Conservation (phyloP, 2,329 filamentous ascomycete genomes). For the Alternaria sp. region DNA sequence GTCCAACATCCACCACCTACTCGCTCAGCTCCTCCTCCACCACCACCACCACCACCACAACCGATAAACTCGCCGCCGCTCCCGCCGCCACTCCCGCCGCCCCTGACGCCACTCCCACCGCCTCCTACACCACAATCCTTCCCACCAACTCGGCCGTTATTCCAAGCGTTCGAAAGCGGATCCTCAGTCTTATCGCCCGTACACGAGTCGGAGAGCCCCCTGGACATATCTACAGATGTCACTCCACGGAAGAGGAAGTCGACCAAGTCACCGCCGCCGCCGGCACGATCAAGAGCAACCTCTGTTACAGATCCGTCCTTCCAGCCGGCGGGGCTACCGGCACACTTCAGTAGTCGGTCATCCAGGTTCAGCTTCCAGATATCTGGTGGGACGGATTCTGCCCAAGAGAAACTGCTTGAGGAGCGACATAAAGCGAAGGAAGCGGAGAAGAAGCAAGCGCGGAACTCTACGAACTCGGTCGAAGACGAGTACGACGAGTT, state of each 20-base stretch:
- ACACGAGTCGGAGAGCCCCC: slow-evolving; percentile 43
- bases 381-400: slow-evolving; percentile 72
- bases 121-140: slow-evolving; percentile 19
- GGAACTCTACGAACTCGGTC: slow-evolving; percentile 46
- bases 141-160: slow-evolving; percentile 27
- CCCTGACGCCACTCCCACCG: slow-evolving; percentile 14
- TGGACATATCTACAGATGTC: slow-evolving; percentile 34
- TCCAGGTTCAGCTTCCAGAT: slow-evolving; percentile 86
- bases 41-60: slow-evolving; percentile 22
- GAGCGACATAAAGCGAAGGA: slow-evolving; percentile 74
- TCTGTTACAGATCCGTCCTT: slow-evolving; percentile 51
- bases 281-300: slow-evolving; percentile 48
- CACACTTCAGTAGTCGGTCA: slow-evolving; percentile 69
- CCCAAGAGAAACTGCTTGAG: slow-evolving; percentile 73
- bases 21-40: slow-evolving; percentile 28
- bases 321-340: slow-evolving; percentile 50
- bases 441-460: slow-evolving; percentile 61
- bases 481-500: slow-evolving; percentile 53
- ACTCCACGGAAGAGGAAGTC: slow-evolving; percentile 47
- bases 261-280: slow-evolving; percentile 48
- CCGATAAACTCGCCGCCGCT: slow-evolving; percentile 28
- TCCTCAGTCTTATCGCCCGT: slow-evolving; percentile 47
- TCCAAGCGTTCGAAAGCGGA: slow-evolving; percentile 32
- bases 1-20: slow-evolving; percentile 41
- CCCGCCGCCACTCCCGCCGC: slow-evolving; percentile 14